These are phyloP conservation scores for Tolypocladium sp. DNA, from an alignment of 2,329 filamentous ascomycete species.

Conservation along the genomic window DNA sequence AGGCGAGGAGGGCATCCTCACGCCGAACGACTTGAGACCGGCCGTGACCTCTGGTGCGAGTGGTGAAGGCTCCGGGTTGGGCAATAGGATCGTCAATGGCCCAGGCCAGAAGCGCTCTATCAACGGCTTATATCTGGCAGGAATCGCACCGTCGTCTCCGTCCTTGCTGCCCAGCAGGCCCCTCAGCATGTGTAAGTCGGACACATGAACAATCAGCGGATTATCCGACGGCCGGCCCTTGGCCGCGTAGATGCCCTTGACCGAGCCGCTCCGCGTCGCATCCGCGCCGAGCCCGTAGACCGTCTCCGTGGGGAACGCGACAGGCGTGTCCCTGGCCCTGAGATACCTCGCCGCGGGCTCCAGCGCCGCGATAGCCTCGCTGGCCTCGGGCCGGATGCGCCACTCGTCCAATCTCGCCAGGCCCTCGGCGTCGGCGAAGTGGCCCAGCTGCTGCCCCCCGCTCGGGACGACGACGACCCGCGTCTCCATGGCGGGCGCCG, in stretches of 20 bases:
- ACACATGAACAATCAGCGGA: slow-evolving; percentile 86
- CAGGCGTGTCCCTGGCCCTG: slow-evolving; percentile 58
- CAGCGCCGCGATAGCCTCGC: slow-evolving; percentile 33
- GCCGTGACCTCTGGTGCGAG: slow-evolving; percentile 91
- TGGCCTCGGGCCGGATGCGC: slow-evolving; percentile 24
- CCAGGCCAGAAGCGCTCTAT: slow-evolving; percentile 89
- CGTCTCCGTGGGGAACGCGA: slow-evolving; percentile 95
- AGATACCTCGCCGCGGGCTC: slow-evolving; percentile 58
- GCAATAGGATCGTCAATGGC: slow-evolving; percentile 82
- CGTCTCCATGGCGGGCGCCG: slow-evolving; percentile 26
- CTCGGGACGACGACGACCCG: slow-evolving; percentile 25
- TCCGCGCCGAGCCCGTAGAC: slow-evolving; percentile 97
- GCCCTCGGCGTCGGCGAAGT: slow-evolving; percentile 18
- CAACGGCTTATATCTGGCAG: slow-evolving; percentile 66
- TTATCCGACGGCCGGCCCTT: slow-evolving; percentile 92
- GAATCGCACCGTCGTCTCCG: slow-evolving; percentile 39
- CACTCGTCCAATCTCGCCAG: slow-evolving; percentile 30
- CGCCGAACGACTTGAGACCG: slow-evolving; percentile 75
- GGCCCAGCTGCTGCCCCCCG: slow-evolving; percentile 21
- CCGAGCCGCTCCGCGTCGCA: slow-evolving; percentile 74
- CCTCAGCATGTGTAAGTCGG: slow-evolving; percentile 69
- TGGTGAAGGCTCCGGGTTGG: slow-evolving; percentile 57
- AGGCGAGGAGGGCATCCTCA: slow-evolving; percentile 75
- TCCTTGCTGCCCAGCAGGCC: slow-evolving; percentile 38
- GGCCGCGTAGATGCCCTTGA: slow-evolving; percentile 83